These are phyloP conservation scores for Globisporangium camurandrum DNA, from an alignment of 352 stramenopile genomes.

Conservation along the genomic window DNA sequence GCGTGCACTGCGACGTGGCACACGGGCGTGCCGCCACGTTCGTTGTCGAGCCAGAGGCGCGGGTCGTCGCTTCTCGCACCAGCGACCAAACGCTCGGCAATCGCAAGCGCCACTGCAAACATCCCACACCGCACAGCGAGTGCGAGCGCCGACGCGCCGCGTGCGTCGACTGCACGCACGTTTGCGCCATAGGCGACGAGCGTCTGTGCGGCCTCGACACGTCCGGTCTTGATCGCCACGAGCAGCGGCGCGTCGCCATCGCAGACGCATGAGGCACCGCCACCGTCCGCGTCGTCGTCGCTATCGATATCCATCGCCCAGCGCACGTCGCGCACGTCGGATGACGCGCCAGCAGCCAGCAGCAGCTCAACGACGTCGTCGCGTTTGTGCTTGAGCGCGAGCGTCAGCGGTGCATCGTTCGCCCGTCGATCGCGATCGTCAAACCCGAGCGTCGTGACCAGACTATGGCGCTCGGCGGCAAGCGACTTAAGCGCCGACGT, in stretches of 20 bases:
- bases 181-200: slow-evolving; percentile 42
- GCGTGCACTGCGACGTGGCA: slow-evolving; percentile 41
- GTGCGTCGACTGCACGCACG: slow-evolving; percentile 28
- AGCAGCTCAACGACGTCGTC: slow-evolving; percentile 44
- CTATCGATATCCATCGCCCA: slow-evolving; percentile 10
- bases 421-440: slow-evolving; percentile 23
- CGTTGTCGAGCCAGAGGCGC: slow-evolving; percentile 35
- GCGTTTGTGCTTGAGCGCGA: slow-evolving; percentile 45
- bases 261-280: slow-evolving; percentile 7
- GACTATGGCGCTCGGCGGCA: slow-evolving; percentile 10
- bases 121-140: slow-evolving; percentile 55
- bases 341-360: slow-evolving; percentile 28
- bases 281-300: not conserved
- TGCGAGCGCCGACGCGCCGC: slow-evolving; percentile 28
- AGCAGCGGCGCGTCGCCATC: slow-evolving; percentile 42
- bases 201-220: slow-evolving; percentile 28
- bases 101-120: slow-evolving; percentile 33
- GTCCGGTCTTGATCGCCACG: slow-evolving; percentile 47
- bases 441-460: slow-evolving; percentile 20
- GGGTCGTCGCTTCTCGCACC: not conserved
- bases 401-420: slow-evolving; percentile 51
- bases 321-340: slow-evolving; percentile 15
- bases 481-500: slow-evolving; percentile 14
- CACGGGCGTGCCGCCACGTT: slow-evolving; percentile 36
- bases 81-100: slow-evolving; percentile 7